Conservation (phyloP, 768 basidiomycete species). For the Amanita rimosa region DNA sequence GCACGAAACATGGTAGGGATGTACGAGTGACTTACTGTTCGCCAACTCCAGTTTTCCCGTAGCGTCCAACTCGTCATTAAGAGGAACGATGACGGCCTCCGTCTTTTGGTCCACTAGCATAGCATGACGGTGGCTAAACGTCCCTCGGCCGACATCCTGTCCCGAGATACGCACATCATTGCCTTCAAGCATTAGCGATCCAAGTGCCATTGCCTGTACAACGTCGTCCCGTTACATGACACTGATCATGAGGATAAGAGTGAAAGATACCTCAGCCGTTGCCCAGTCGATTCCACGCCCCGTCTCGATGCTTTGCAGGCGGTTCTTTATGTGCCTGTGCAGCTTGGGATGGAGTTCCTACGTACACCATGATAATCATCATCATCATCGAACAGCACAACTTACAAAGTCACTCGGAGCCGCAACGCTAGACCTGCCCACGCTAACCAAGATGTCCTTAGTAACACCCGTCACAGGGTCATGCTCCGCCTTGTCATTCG, state of each 20-base stretch:
- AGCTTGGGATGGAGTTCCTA: constrained; percentile 76
- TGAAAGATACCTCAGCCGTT: constrained; percentile 59
- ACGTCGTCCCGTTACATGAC: neutral
- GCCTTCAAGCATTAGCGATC: constrained; percentile 74
- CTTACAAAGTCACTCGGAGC: constrained; percentile 54
- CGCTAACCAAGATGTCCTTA: constrained; percentile 33
- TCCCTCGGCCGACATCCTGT: constrained; percentile 87
- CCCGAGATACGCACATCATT: constrained; percentile 83
- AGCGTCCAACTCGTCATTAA: constrained; percentile 58
- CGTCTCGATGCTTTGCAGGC: constrained; percentile 56
- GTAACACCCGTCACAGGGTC: constrained; percentile 63
- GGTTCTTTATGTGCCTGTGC: constrained; percentile 67
- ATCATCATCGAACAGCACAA: neutral
- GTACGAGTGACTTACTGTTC: constrained; percentile 62
- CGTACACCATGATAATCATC: constrained; percentile 5
- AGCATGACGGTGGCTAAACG: constrained; percentile 83
- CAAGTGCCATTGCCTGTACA: constrained; percentile 72
- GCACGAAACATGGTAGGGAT: neutral
- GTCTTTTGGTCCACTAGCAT: constrained; percentile 87
- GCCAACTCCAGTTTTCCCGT: constrained; percentile 73
- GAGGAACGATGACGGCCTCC: constrained; percentile 68
- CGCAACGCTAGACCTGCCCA: constrained; percentile 61
- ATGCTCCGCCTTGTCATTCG: constrained; percentile 34
- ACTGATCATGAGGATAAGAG: neutral
- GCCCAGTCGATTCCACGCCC: constrained; percentile 81